Percentiles rank a stretch among this genome's conserved stretches.
phyloP scores from a whole-genome alignment of 192 early-diverging fungal species.

The Podila clonocystis region DNA sequence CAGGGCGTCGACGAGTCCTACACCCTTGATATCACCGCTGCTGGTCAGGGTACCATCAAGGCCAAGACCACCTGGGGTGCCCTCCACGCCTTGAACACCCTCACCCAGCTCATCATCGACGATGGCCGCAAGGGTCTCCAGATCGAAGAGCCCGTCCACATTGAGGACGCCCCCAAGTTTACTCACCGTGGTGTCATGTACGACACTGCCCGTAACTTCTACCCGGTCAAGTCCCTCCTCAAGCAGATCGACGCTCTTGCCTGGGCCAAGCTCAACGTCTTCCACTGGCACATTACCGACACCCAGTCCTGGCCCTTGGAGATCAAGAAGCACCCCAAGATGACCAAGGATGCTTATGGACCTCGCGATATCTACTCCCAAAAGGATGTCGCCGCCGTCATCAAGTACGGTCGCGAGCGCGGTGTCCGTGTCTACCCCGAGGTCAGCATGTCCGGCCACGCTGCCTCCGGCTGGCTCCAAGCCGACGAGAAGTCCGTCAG shows the following conservation, averaged over 20 bases:
- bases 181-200: constrained; percentile 74
- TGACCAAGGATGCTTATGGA: constrained; percentile 77
- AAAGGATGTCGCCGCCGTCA: constrained; percentile 69
- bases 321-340: constrained; percentile 67
- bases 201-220: constrained; percentile 78
- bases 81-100: constrained; percentile 76
- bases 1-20: constrained; percentile 79
- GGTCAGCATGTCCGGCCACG: constrained; percentile 87
- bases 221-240: constrained; percentile 62
- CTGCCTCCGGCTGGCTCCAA: constrained; percentile 59
- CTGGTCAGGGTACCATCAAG: constrained; percentile 61
- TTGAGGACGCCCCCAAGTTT: constrained; percentile 73
- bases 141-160: constrained; percentile 64
- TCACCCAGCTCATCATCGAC: constrained; percentile 70
- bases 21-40: constrained; percentile 64
- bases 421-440: constrained; percentile 91
- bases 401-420: constrained; percentile 73
- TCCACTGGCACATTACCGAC: constrained; percentile 83
- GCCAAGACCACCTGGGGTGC: constrained; percentile 75
- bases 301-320: constrained; percentile 78
- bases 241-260: constrained; percentile 75
- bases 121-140: constrained; percentile 52
- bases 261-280: constrained; percentile 79
- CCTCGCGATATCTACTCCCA: constrained; percentile 72
- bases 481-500: constrained; percentile 67